Evolutionary conservation across 75 land plant genomes (phyloP).

Genomic region (Azolla pinnata): DNA sequence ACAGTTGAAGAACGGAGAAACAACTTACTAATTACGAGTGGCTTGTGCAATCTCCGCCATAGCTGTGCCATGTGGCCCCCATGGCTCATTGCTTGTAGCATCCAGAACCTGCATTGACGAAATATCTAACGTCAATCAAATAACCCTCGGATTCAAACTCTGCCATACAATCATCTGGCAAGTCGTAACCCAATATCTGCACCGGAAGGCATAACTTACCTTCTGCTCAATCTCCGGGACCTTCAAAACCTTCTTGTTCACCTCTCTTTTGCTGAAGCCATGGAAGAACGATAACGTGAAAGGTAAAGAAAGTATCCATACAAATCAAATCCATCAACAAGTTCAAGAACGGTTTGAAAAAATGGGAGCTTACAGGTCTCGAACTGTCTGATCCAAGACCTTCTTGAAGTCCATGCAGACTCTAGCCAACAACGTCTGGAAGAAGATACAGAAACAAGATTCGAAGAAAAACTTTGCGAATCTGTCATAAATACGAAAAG

Average conservation of each 20-base stretch:
- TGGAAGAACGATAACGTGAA: neutral
- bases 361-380: conserved; percentile 70
- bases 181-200: neutral
- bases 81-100: conserved; percentile 84
- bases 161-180: neutral
- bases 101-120: conserved; percentile 52
- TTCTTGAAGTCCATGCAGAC: conserved; percentile 66
- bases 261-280: conserved; percentile 82
- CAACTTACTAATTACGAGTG: conserved; percentile 73
- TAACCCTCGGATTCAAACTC: neutral
- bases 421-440: neutral
- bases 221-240: conserved; percentile 90
- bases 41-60: conserved; percentile 94
- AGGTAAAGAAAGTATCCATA: neutral
- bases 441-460: neutral
- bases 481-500: neutral
- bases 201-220: conserved; percentile 28
- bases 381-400: conserved; percentile 91
- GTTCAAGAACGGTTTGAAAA: neutral
- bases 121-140: neutral
- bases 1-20: too few relatives aligned
- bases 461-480: neutral
- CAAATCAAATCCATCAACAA: neutral
- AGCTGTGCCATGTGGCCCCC: conserved; percentile 95
- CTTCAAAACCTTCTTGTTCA: conserved; percentile 93